Evolutionary conservation across 768 basidiomycete genomes (phyloP), one percentile per base, ranked within the genome.

Genomic region (Lepiota subincarnata): DNA sequence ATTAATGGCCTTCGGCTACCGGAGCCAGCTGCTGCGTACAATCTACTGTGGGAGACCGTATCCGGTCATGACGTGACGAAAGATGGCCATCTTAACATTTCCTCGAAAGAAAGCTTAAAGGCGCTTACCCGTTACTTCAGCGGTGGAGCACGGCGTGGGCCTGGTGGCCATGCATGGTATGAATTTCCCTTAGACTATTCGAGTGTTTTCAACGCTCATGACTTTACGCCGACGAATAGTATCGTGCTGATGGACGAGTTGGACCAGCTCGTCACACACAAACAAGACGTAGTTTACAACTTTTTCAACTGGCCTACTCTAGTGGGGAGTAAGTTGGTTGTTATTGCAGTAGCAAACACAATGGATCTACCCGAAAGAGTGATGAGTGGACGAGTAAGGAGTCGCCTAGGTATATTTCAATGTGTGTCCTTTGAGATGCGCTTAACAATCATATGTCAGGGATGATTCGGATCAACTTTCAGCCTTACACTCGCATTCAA

Each of bases 221-320:
- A 59, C 18, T 3, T 55, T 11, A 12, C 18, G n/a, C n/a, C 20
- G 38, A 34, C 31, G 31, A 31, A 31, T 59, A 98, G 94, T 53
- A 89, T 98, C 4, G 94, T 98, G 4, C 75, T 99, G 13, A 98
- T 99, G 92, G 96, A 99, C 66, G 97, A 99, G 70, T 79, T 99
- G 4, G 97, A 99, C 69, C 97, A 98, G 67, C 78, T 99, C 24
- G 84, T 98, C 60, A 98, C 96, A 1, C 76, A 88, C 14, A 97
- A 97, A 66, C 96, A 99, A 67, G 96, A 99, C 55, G 96, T 99
- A 8, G 89, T 99, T 18, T 99, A 99, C 71, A 98, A 98, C 64
- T 98, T 99, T 71, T 98, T 98, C 79, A 98, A 99, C 66, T 99
- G 97, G 96, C 97, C 97, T 1, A 96, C 94, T 3, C 74, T 97